Evolutionary conservation across 2,329 filamentous ascomycete species (phyloP), one percentile per base, ranked within the genome.

Genomic region (Aplosporella prunicola): DNA sequence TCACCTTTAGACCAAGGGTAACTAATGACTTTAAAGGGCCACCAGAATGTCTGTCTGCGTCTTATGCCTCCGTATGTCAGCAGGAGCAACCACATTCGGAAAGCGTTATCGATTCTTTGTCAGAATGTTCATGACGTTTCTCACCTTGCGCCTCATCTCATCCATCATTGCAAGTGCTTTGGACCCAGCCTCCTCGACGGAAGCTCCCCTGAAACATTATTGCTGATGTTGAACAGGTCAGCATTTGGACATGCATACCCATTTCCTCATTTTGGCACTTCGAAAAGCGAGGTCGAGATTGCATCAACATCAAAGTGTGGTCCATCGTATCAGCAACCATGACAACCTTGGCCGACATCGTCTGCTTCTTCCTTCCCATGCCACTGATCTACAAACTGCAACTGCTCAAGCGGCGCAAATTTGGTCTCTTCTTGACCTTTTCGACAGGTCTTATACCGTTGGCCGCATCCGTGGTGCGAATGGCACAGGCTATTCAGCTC

Each of bases 41-140:
- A 39, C 32, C 16, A 31, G 34, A 11, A 9, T 23, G 9, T 39
- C 37, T 4, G 24, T 39, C 14, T 39, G 30, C 14, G 33, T 30
- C 9, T 25, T 39, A 9, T 14, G 28, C 9, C 20, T 39, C 2
- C 31, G 37, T 6, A 34, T 39, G 24, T 22, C 24, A 20, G 23
- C 29, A 3, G 37, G 37, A 14, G 37, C 29, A 9, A 29, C 37
- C 3, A 33, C 37, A 9, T 39, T 39, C 20, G 37, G 37, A 5
- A 24, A 18, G 9, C 13, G n/a, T 5, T 39, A 25, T 15, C 37
- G 30, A 3, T 6, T 9, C 11, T 8, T 23, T 3, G 24, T 34
- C 15, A 28, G 31, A 13, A 6, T 9, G 4, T 5, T 34, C 7
- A 24, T 34, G 15, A 9, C 8, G 4, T 20, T 39, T 3, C n/a